Base-by-base conservation (phyloP, 2,329 filamentous ascomycete species). In the Chrysoporthe austroafricana region DNA sequence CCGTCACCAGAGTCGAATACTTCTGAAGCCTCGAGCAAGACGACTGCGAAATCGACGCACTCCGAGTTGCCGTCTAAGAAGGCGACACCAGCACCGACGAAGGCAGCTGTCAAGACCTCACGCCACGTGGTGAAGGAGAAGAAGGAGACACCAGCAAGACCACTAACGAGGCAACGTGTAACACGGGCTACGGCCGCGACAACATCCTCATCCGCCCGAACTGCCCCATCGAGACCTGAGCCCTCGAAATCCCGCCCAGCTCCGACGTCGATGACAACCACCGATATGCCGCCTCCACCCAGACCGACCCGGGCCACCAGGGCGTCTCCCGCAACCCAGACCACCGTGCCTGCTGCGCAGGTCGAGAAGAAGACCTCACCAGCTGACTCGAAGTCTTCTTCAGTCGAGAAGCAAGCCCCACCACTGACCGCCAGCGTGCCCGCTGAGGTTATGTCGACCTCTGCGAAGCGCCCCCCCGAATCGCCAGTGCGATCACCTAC, bases 401-500 rank as follows among this genome's bases (percentile, higher is more conserved):
- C 16, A 26, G 39, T 48, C 34, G 54, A 68, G 43, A 70, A 56
- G 42, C 71, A 73, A 26, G 75, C 75, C 4, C 70, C 66, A 66
- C 46, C 14, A 44, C 46, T n/a, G 7, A 48, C 46, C 26, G 58
- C 43, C 67, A 69, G 46, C 63, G 57, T 43, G 6, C 54, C 60
- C 7, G 4, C 57, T 3, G 62, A 62, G 18, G 4, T 39, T 8
- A 43, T 43, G 13, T 42, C 52, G 8, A 42, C 60, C 42, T 42
- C 60, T 4, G n/a, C 66, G 18, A 69, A 50, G 14, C 64, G 57
- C 66, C 63, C 32, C 18, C 54, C 67, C 56, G 71, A 58, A 56
- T 59, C 70, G 63, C 43, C 69, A n/a, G 73, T 61, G 67, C 74
- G 71, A 66, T 74, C 72, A 42, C 71, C 73, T n/a, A 64, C 71